Evolutionary conservation across 108 stramenopile species (phyloP).

Genomic region (Skeletonema costatum): DNA sequence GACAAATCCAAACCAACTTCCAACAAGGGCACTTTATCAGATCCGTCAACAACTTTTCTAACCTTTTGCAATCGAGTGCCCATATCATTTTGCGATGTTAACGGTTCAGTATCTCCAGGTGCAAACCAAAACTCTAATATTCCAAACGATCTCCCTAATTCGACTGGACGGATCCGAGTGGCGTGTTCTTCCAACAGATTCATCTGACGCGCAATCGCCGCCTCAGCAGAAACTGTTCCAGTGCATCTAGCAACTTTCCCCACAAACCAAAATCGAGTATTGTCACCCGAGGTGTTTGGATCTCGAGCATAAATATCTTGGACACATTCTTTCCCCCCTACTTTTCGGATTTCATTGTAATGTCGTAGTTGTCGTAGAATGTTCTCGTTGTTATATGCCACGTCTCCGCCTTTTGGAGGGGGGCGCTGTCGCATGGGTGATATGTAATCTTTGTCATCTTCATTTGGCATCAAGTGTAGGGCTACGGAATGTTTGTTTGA

Average conservation of each 20-base stretch:
- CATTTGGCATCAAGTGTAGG: constrained; percentile 1
- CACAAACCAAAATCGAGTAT: constrained; percentile 45
- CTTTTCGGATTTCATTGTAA: constrained; percentile 38
- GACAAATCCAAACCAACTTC: constrained; percentile 51
- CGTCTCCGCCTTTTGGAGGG: constrained; percentile 47
- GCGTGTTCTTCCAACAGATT: constrained; percentile 57
- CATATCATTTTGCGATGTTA: constrained; percentile 36
- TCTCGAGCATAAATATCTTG: constrained; percentile 47
- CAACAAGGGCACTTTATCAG: constrained; percentile 26
- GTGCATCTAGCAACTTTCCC: constrained; percentile 55
- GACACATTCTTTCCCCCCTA: constrained; percentile 44
- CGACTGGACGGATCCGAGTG: constrained; percentile 43
- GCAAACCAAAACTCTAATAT: constrained; percentile 39
- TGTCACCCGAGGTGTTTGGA: constrained; percentile 25
- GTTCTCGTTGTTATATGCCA: constrained; percentile 46
- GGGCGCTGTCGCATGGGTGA: constrained; percentile 48
- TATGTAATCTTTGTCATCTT: constrained; percentile 37
- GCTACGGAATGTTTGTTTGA: neutral
- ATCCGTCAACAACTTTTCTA: constrained; percentile 18
- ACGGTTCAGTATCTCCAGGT: constrained; percentile 44
- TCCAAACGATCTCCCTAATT: constrained; percentile 50
- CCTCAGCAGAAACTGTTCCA: constrained; percentile 44
- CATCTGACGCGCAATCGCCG: constrained; percentile 43
- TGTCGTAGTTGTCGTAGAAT: constrained; percentile 32
- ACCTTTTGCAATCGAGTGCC: constrained; percentile 31